Evolutionary conservation across 352 stramenopile genomes (phyloP), one percentile per base, ranked within the genome.

Genomic region (Phytopythium sindhum): DNA sequence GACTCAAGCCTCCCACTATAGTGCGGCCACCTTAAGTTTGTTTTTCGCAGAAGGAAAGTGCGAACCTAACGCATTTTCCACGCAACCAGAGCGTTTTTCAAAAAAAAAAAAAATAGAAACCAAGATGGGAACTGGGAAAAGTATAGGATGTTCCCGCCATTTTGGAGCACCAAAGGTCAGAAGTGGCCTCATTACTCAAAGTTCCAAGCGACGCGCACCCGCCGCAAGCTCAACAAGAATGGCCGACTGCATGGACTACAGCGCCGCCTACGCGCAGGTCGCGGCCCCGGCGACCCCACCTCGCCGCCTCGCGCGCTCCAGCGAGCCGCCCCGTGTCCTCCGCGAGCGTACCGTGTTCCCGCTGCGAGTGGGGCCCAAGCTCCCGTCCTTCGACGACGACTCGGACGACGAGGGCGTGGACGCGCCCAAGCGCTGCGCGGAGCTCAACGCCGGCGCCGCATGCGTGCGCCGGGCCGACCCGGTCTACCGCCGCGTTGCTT

Each of bases 291-390:
- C 28, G 26, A 55, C 48, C 14, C 48, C 48, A 6, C 15, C 28
- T 26, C 24, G 48, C 48, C 26, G 48, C 14, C 48, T 19, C 26
- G 15, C 14, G 28, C 19, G 15, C 15, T 10, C 26, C 14, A 35
- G 7, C 48, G 59, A 69, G 29, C 67, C 68, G 8, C 71, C 68
- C 8, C 74, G 67, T 61, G 60, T 78, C 29, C 64, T 52, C 24
- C 54, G 63, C n/a, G 41, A 59, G 14, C 64, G 67, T 12, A 52
- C 61, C 17, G 66, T 71, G 26, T 65, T 67, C 42, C 45, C 66
- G 12, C 39, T 68, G 39, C 66, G 69, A n/a, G 26, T 67, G 9
- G 69, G 62, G 21, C 69, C 69, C 2, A 19, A 51, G 45, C 28
- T 77, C n/a, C 60, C 66, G 23, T 72, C 60, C 19, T 39, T 72